phyloP scores from a whole-genome alignment of 2,329 filamentous ascomycete genomes.

The Alternaria hordeiaustralica region DNA sequence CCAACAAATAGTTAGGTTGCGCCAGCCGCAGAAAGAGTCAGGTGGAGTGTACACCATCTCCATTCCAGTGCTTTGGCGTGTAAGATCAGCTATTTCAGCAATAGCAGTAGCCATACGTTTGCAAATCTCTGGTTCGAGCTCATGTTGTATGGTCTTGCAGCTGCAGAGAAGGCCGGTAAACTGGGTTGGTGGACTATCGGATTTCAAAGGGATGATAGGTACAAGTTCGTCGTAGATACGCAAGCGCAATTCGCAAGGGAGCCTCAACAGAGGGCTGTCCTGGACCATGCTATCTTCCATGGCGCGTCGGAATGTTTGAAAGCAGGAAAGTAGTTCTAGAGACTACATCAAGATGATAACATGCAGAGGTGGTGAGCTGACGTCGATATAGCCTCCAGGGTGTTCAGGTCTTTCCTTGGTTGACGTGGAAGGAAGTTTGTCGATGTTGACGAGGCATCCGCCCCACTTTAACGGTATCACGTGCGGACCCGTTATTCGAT shows the following conservation, averaged over 20 bases:
- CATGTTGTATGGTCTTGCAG: not conserved
- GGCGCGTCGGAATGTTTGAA: not conserved
- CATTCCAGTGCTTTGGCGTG: not conserved
- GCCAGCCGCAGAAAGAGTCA: not conserved
- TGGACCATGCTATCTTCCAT: not conserved
- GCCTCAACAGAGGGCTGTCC: not conserved
- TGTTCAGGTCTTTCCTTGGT: not conserved
- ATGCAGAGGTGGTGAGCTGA: not conserved
- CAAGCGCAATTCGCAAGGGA: not conserved
- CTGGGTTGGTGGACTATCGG: not conserved
- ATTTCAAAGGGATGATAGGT: not conserved
- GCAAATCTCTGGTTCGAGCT: not conserved
- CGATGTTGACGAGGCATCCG: not conserved
- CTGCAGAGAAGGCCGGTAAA: not conserved
- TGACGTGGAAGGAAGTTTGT: not conserved
- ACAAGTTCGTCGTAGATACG: not conserved
- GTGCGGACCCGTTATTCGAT: conserved; percentile 3
- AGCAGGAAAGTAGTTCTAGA: not conserved
- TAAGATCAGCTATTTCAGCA: not conserved
- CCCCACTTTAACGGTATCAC: conserved; percentile 3
- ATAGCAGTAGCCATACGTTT: not conserved
- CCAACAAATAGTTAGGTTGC: not conserved
- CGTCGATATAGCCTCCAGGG: not conserved
- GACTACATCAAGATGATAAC: not conserved
- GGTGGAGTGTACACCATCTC: not conserved